Conservation (phyloP, 352 stramenopile genomes). For the Phytophthora sp. region DNA sequence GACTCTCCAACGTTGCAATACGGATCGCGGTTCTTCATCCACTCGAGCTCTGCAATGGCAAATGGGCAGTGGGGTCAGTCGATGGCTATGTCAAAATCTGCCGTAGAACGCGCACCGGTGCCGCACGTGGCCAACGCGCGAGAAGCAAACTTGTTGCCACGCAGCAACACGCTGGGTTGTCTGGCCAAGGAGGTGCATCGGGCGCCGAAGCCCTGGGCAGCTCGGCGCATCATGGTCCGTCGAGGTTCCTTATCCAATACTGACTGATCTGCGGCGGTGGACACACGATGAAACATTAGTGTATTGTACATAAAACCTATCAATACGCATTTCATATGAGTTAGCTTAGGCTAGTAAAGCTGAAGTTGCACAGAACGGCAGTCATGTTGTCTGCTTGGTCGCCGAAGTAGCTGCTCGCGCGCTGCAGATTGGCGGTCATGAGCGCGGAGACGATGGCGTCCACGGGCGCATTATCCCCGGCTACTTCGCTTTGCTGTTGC, state of each 20-base stretch:
- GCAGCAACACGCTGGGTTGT: slow-evolving; percentile 15
- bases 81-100: too few relatives aligned
- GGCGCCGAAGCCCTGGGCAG: slow-evolving; percentile 11
- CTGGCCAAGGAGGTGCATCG: slow-evolving; percentile 10
- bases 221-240: slow-evolving; percentile 31
- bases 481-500: slow-evolving; percentile 8
- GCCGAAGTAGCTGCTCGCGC: slow-evolving; percentile 75
- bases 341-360: slow-evolving; percentile 4
- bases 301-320: neutral
- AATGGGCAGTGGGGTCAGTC: neutral
- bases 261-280: slow-evolving; percentile 16
- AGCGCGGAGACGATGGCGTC: slow-evolving; percentile 47
- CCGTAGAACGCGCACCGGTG: slow-evolving; percentile 7
- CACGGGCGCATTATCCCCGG: slow-evolving; percentile 14
- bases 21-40: slow-evolving; percentile 81
- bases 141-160: neutral
- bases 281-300: neutral
- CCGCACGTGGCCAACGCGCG: slow-evolving; percentile 21
- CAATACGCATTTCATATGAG: neutral
- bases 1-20: slow-evolving; percentile 89
- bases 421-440: slow-evolving; percentile 68
- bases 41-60: slow-evolving; percentile 59
- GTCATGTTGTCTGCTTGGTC: slow-evolving; percentile 92
- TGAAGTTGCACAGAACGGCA: slow-evolving; percentile 66
- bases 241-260: neutral